Percentiles rank a stretch among this genome's conserved stretches.
Evolutionary conservation across 345 rosid genomes (phyloP).

Genomic region (Rhodomyrtus tomentosa): DNA sequence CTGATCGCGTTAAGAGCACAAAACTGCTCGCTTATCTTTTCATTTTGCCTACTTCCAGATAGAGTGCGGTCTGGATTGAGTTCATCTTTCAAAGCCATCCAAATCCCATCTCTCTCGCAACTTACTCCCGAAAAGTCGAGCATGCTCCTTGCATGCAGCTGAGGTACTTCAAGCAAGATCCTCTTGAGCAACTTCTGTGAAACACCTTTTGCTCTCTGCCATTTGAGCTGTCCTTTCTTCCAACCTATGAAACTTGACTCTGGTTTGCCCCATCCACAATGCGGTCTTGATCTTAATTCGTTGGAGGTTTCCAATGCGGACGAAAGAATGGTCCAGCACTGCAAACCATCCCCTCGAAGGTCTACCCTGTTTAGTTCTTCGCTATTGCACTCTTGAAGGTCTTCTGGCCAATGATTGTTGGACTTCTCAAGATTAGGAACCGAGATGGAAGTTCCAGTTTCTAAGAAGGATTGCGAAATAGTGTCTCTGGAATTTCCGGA

Average conservation of each 20-base stretch:
- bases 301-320: constrained; percentile 53
- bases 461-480: constrained; percentile 53
- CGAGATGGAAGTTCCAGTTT: constrained; percentile 25
- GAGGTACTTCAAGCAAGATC: constrained; percentile 63
- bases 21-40: constrained; percentile 44
- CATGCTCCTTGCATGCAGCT: constrained; percentile 27
- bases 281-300: constrained; percentile 40
- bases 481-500: constrained; percentile 63
- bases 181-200: constrained; percentile 64
- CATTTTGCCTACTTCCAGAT: constrained; percentile 39
- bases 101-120: constrained; percentile 14
- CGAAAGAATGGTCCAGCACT: constrained; percentile 53
- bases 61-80: constrained; percentile 19
- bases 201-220: constrained; percentile 3
- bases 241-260: constrained; percentile 57
- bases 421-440: constrained; percentile 20
- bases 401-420: not conserved
- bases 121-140: constrained; percentile 24
- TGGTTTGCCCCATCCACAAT: constrained; percentile 24
- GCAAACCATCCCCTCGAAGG: constrained; percentile 33
- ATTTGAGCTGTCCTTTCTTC: constrained; percentile 27
- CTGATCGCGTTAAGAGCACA: constrained; percentile 49
- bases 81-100: constrained; percentile 41
- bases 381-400: constrained; percentile 7
- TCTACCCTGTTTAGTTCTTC: constrained; percentile 17